Percentiles rank a stretch among this genome's conserved stretches.
These are phyloP conservation scores for Neltuma alba DNA, from an alignment of 306 rosid species.

Conservation along the genomic window DNA sequence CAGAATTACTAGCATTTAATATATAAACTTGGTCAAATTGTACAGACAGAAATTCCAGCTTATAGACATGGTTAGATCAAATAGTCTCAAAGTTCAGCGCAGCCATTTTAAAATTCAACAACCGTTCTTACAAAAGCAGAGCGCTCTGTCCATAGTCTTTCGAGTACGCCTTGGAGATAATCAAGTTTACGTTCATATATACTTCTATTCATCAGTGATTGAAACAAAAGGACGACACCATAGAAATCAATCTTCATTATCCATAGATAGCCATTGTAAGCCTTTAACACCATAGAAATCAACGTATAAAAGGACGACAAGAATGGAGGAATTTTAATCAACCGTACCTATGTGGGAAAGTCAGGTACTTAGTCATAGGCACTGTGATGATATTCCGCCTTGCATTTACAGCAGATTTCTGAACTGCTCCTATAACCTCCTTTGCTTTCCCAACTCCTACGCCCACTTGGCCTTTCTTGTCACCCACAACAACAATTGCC, in stretches of 20 bases:
- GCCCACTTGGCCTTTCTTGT: conserved; percentile 89
- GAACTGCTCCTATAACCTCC: conserved; percentile 72
- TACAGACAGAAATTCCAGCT: background rate
- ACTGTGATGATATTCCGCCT: conserved; percentile 69
- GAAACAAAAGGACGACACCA: too few species aligned
- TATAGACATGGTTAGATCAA: background rate
- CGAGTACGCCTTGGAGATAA: background rate
- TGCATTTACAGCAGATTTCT: conserved; percentile 78
- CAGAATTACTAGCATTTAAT: background rate
- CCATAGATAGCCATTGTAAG: background rate
- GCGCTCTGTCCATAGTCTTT: background rate
- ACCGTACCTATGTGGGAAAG: conserved; percentile 75
- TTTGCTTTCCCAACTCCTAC: conserved; percentile 84
- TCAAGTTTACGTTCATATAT: background rate
- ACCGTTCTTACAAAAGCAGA: background rate
- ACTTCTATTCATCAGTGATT: background rate
- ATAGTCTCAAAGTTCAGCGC: background rate
- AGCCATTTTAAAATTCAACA: background rate
- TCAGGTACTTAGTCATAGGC: conserved; percentile 74
- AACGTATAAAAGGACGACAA: background rate
- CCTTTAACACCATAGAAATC: background rate
- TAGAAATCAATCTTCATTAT: background rate
- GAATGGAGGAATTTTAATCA: background rate
- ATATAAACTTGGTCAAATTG: background rate
- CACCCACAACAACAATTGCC: conserved; percentile 86